Percentiles rank a stretch among this genome's conserved stretches.
These are phyloP conservation scores for Zalaria sp. DNA, from an alignment of 2,329 filamentous ascomycete genomes.

Conservation along the genomic window DNA sequence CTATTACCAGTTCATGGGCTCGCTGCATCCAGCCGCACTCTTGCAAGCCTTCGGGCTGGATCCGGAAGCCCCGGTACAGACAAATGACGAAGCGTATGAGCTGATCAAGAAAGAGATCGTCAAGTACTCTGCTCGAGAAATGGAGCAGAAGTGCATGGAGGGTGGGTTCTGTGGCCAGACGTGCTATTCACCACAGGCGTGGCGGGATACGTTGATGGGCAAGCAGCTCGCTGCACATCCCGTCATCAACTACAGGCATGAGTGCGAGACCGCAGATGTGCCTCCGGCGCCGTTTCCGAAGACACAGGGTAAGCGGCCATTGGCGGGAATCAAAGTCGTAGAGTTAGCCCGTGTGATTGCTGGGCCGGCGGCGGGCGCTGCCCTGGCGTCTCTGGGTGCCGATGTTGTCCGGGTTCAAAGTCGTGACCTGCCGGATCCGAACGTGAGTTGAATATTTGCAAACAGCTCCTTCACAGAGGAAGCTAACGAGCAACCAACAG, in stretches of 20 bases:
- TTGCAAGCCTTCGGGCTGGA: conserved; percentile 34
- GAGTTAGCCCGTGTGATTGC: conserved; percentile 5
- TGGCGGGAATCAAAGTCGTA: conserved; percentile 4
- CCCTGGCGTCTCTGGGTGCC: conserved; percentile 3
- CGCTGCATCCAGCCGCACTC: conserved; percentile 28
- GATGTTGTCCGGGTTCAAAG: conserved; percentile 2
- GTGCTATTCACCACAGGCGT: conserved; percentile 29
- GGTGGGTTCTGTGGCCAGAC: conserved; percentile 31
- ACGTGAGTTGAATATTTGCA: not conserved
- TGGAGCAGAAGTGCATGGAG: conserved; percentile 27
- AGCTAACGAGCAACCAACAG: conserved; percentile 24
- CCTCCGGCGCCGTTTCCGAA: conserved; percentile 6
- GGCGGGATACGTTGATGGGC: conserved; percentile 30
- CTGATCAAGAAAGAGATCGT: conserved; percentile 18
- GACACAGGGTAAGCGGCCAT: conserved; percentile 6
- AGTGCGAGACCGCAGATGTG: conserved; percentile 4
- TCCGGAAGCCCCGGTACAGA: conserved; percentile 13
- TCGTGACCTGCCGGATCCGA: not conserved
- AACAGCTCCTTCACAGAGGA: not conserved
- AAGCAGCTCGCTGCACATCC: conserved; percentile 27
- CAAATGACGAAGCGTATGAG: conserved; percentile 18
- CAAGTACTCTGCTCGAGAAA: conserved; percentile 24
- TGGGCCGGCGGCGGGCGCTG: conserved; percentile 1
- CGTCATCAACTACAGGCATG: conserved; percentile 26
- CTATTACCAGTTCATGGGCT: conserved; percentile 40